These are phyloP conservation scores for Exophiala viscosa DNA, from an alignment of 2,329 filamentous ascomycete genomes.

Conservation along the genomic window DNA sequence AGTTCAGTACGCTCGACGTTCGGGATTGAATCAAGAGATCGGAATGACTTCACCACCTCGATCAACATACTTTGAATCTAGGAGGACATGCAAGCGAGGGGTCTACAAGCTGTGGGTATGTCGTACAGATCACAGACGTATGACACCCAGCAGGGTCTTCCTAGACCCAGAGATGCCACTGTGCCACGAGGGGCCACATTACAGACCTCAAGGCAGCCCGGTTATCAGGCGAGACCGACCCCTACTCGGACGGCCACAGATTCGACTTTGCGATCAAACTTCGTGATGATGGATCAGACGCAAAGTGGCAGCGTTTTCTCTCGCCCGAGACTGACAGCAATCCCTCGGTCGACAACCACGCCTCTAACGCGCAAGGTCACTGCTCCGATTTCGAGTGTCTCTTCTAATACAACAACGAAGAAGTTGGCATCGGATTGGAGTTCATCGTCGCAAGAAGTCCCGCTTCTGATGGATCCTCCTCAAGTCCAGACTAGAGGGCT, in stretches of 20 bases:
- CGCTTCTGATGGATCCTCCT: conserved; percentile 16
- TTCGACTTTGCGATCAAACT: conserved; percentile 5
- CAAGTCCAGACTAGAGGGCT: background rate
- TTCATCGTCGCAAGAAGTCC: conserved; percentile 17
- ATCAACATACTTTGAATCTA: conserved; percentile 1
- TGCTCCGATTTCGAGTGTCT: background rate
- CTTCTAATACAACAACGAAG: background rate
- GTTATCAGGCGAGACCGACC: background rate
- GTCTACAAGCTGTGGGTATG: conserved; percentile 9
- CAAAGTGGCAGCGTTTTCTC: conserved; percentile 1
- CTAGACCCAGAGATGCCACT: conserved; percentile 22
- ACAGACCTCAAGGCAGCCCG: conserved; percentile 8
- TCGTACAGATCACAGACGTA: conserved; percentile 20
- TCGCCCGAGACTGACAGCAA: conserved; percentile 10
- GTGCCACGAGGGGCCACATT: conserved; percentile 17
- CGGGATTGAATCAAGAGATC: conserved; percentile 1
- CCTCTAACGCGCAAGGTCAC: conserved; percentile 2
- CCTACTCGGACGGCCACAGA: background rate
- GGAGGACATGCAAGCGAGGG: conserved; percentile 11
- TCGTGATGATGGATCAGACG: conserved; percentile 4
- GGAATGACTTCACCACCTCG: conserved; percentile 13
- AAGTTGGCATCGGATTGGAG: conserved; percentile 1
- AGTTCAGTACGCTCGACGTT: background rate
- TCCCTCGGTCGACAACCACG: conserved; percentile 7
- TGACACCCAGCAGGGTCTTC: conserved; percentile 19